phyloP scores from a whole-genome alignment of 306 rosid species.

The Gillenia trifoliata region DNA sequence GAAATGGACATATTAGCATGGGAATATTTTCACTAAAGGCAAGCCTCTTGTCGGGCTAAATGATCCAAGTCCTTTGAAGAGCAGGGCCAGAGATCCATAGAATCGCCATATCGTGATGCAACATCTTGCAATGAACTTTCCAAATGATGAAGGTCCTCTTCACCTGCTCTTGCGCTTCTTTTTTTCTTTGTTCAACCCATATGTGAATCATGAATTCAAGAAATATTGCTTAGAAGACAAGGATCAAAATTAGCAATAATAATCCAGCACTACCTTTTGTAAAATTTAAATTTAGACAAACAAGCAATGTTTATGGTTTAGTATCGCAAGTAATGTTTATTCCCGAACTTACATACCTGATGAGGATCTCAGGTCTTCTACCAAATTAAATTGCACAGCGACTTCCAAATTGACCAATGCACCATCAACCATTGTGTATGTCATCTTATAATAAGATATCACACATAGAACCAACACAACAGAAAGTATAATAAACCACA shows the following conservation, averaged over 20 bases:
- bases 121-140: constrained; percentile 81
- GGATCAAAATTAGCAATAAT: not conserved
- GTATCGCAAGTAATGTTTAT: not conserved
- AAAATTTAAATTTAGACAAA: not conserved
- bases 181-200: constrained; percentile 88
- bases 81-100: constrained; percentile 97
- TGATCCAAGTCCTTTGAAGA: constrained; percentile 75
- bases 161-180: constrained; percentile 70
- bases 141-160: constrained; percentile 53
- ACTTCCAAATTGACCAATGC: too few species aligned
- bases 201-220: constrained; percentile 8
- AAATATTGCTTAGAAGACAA: not conserved
- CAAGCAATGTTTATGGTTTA: not conserved
- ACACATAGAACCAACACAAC: too few species aligned
- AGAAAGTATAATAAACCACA: too few species aligned
- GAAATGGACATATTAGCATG: not conserved
- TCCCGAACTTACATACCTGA: not conserved
- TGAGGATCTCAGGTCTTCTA: too few species aligned
- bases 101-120: constrained; percentile 83
- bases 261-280: not conserved
- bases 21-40: constrained; percentile 10
- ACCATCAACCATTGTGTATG: too few species aligned
- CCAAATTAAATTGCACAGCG: too few species aligned
- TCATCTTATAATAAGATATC: too few species aligned
- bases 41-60: constrained; percentile 86